Conservation (phyloP, 2,329 filamentous ascomycete genomes). For the Pezicula rhizophila region DNA sequence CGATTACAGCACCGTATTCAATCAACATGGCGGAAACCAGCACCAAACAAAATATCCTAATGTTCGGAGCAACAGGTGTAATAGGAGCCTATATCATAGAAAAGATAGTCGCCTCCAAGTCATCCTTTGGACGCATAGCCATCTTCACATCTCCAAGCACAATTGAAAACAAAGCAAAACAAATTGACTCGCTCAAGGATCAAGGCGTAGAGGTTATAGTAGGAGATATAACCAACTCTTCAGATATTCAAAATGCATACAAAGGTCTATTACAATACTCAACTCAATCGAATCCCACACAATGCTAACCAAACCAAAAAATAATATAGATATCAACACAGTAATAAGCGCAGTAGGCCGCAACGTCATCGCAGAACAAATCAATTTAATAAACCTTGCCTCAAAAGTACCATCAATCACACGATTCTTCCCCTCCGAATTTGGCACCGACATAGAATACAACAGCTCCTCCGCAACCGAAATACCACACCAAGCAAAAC, state of each 20-base stretch:
- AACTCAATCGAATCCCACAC: conserved; percentile 2
- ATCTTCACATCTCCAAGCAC: conserved; percentile 52
- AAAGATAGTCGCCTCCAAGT: conserved; percentile 39
- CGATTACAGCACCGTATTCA: background rate
- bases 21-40: conserved; percentile 1
- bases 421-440: conserved; percentile 56
- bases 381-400: conserved; percentile 55
- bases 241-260: conserved; percentile 51
- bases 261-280: conserved; percentile 29
- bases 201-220: conserved; percentile 48
- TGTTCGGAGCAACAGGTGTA: conserved; percentile 46
- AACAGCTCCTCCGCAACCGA: conserved; percentile 50
- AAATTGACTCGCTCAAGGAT: conserved; percentile 37
- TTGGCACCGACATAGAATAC: conserved; percentile 46
- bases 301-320: background rate
- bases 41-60: conserved; percentile 33
- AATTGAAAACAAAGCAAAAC: conserved; percentile 40
- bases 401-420: conserved; percentile 55
- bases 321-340: conserved; percentile 49
- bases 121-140: conserved; percentile 40
- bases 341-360: conserved; percentile 61
- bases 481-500: conserved; percentile 63
- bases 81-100: conserved; percentile 46
- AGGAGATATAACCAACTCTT: conserved; percentile 46
- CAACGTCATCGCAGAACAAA: conserved; percentile 53